Evolutionary conservation across 1,139 yeast species (phyloP).

Genomic region (Sugiyamaella xylanicola): DNA sequence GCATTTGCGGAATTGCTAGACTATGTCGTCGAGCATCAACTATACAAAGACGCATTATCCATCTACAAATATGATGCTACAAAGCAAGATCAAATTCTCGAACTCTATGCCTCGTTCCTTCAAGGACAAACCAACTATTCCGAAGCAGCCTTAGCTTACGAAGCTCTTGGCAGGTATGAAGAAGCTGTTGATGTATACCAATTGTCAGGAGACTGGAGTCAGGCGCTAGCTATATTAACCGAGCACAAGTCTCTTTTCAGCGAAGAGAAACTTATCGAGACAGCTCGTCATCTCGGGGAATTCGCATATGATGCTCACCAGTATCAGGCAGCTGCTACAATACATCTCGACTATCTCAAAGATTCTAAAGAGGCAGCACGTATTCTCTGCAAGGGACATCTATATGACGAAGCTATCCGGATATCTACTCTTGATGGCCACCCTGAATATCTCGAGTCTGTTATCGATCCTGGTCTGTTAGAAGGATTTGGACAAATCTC

Average conservation of each 20-base stretch:
- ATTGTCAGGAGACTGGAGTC: constrained; percentile 77
- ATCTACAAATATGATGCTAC: constrained; percentile 61
- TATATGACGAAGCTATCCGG: constrained; percentile 75
- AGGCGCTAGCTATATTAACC: constrained; percentile 55
- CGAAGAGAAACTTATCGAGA: constrained; percentile 43
- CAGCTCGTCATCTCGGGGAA: constrained; percentile 62
- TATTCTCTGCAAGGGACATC: constrained; percentile 73
- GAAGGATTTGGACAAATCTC: constrained; percentile 89
- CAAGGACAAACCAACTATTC: constrained; percentile 51
- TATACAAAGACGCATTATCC: constrained; percentile 69
- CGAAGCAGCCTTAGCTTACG: constrained; percentile 81
- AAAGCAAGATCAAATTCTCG: constrained; percentile 55
- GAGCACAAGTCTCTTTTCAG: constrained; percentile 27
- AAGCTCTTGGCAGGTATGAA: constrained; percentile 58
- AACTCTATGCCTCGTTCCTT: constrained; percentile 63
- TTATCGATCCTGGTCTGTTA: constrained; percentile 72
- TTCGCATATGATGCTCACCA: constrained; percentile 68
- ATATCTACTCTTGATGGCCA: constrained; percentile 48
- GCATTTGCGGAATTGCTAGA: constrained; percentile 63
- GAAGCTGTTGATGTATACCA: constrained; percentile 72
- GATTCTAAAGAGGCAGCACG: constrained; percentile 64
- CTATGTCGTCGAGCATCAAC: constrained; percentile 71
- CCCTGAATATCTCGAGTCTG: constrained; percentile 51
- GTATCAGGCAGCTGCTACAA: constrained; percentile 81
- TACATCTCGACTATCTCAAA: constrained; percentile 63